phyloP scores from a whole-genome alignment of 805 yeast genomes.

The Lipomyces anomalus region DNA sequence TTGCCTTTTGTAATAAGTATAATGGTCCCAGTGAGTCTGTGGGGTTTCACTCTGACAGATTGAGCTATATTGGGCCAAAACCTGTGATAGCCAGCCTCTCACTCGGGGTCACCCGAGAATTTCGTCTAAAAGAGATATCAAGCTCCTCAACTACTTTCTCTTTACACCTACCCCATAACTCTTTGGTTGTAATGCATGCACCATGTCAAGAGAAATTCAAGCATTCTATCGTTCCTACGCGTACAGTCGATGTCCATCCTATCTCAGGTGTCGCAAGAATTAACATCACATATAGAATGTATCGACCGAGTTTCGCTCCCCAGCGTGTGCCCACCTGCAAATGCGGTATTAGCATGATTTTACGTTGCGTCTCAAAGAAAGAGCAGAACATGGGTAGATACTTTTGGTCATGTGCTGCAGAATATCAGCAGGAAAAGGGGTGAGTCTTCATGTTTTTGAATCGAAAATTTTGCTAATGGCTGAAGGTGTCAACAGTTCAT shows the following conservation, averaged over 20 bases:
- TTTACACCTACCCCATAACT: slow-evolving; percentile 64
- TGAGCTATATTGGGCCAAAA: slow-evolving; percentile 68
- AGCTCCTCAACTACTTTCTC: slow-evolving; percentile 36
- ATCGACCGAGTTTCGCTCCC: slow-evolving; percentile 36
- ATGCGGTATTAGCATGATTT: slow-evolving; percentile 31
- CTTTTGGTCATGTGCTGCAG: slow-evolving; percentile 26
- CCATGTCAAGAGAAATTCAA: slow-evolving; percentile 73
- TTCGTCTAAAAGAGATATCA: slow-evolving; percentile 30
- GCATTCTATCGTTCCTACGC: slow-evolving; percentile 53
- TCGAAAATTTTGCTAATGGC: neutral
- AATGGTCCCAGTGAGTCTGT: slow-evolving; percentile 46
- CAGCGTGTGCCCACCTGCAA: slow-evolving; percentile 42
- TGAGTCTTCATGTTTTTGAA: no score
- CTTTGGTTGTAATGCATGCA: slow-evolving; percentile 66
- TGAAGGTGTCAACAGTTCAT: slow-evolving; percentile 10
- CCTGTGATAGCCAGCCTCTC: slow-evolving; percentile 62
- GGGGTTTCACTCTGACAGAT: slow-evolving; percentile 73
- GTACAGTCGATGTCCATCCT: slow-evolving; percentile 41
- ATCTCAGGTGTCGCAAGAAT: slow-evolving; percentile 48
- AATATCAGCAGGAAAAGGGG: slow-evolving; percentile 20
- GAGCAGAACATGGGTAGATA: slow-evolving; percentile 15
- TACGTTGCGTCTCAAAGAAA: slow-evolving; percentile 18
- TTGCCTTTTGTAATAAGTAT: slow-evolving; percentile 55
- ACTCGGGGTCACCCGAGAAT: slow-evolving; percentile 65
- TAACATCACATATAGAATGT: slow-evolving; percentile 61